Percentiles rank a stretch among this genome's conserved stretches.
These are phyloP conservation scores for Tieghemostelium lacteum DNA, from an alignment of 78 protist species.

Conservation along the genomic window DNA sequence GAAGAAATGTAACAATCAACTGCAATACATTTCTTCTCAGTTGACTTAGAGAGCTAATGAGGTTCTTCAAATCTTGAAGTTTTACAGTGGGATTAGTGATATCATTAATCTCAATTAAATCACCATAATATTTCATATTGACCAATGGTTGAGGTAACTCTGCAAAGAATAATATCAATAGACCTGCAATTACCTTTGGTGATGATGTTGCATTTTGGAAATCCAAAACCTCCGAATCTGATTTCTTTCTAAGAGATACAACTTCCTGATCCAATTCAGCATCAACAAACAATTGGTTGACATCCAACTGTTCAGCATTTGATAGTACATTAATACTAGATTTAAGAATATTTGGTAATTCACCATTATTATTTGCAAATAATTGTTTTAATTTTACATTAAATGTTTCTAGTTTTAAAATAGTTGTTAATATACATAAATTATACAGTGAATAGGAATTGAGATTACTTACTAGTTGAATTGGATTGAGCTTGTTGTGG, in stretches of 20 bases:
- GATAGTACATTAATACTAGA: conserved; percentile 37
- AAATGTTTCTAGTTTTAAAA: conserved; percentile 23
- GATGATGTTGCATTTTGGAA: conserved; percentile 7
- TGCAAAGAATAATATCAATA: conserved; percentile 33
- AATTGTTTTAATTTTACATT: conserved; percentile 53
- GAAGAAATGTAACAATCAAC: conserved; percentile 43
- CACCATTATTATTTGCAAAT: conserved; percentile 43
- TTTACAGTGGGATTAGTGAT: conserved; percentile 47
- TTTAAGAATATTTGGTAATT: conserved; percentile 42
- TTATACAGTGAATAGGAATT: background rate
- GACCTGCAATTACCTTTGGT: conserved; percentile 60
- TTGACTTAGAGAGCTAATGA: conserved; percentile 29
- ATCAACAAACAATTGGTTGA: conserved; percentile 11
- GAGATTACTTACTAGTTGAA: background rate
- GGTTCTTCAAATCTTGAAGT: conserved; percentile 22
- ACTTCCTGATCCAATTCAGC: conserved; percentile 45
- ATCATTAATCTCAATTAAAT: conserved; percentile 39
- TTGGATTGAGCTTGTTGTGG: conserved; percentile 1
- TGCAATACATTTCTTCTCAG: conserved; percentile 34
- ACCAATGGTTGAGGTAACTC: conserved; percentile 72
- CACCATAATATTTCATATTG: conserved; percentile 55
- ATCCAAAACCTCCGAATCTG: conserved; percentile 27
- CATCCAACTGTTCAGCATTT: conserved; percentile 61
- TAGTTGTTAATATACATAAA: background rate
- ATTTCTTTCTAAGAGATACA: background rate